Base-by-base conservation (phyloP, 2,329 filamentous ascomycete species). In the Septoria petroselini region DNA sequence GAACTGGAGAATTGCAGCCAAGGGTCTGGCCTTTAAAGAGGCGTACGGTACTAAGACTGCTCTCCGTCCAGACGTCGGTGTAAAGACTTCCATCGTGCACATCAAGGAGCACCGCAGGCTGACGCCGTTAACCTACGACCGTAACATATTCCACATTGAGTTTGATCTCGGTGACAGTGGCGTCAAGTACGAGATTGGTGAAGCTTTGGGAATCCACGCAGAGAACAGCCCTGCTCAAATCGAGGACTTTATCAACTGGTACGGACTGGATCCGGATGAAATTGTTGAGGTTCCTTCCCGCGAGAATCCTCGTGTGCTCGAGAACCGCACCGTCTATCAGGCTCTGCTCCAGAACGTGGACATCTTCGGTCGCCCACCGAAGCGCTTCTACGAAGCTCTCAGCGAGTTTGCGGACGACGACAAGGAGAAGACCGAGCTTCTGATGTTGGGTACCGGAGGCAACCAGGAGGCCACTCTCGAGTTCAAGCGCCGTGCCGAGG, bases 91-190 rank as follows among this genome's bases (percentile, higher is more conserved):
- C 63, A 88, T 89, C 34, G 86, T 96, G 46, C 85, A 83, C 47
- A 91, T 98, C 70, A 89, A 94, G 76, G 93, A 97, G 76, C 96
- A 95, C 74, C 88, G 93, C 55, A 84, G 93, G 57, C 80, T 98
- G 48, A 98, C 93, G 0, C 93, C 93, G 2, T 64, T 72, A 18
- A 86, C 84, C 25, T 98, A 98, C 68, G 91, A 97, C 71, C 89
- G 93, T 62, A 96, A 98, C 78, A 97, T 98, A 71, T 98, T 98
- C 85, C 93, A 98, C 75, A 97, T 98, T 56, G 93, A 98, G 73
- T 98, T 98, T 65, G 93, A 97, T 66, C 82, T 98, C 18, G 91
- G 91, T 53, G 73, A 85, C 64, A 95, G 91, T 27, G 91, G 91
- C 31, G 82, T 98, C 58, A 95, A 82, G 34, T 98, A 98, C 74